phyloP scores from a whole-genome alignment of 2,329 filamentous ascomycete genomes.

The Niveomyces coronatus region DNA sequence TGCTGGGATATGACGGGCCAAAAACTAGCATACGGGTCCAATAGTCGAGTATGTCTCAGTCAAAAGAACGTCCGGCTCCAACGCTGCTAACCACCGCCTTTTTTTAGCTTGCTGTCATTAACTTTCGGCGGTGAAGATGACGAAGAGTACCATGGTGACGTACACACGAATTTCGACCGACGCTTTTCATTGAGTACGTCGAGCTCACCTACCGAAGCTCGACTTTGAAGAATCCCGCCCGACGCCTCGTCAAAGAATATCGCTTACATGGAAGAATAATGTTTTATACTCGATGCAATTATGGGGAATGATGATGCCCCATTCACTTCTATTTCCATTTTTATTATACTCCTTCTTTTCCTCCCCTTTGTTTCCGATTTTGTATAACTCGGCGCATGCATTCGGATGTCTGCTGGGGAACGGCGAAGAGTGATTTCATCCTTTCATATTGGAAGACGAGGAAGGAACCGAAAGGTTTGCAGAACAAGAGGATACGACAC shows the following conservation, averaged over 20 bases:
- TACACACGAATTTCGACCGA: background rate
- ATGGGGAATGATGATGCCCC: too few relatives aligned
- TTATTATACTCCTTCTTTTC: too few relatives aligned
- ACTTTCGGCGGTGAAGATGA: constrained; percentile 31
- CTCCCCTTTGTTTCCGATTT: too few relatives aligned
- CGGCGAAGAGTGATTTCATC: too few relatives aligned
- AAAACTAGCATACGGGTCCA: constrained; percentile 53
- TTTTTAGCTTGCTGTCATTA: constrained; percentile 39
- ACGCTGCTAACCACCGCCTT: background rate
- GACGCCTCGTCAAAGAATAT: constrained; percentile 2
- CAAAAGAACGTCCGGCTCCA: background rate
- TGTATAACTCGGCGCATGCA: too few relatives aligned
- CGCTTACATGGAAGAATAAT: background rate
- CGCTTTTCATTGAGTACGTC: background rate
- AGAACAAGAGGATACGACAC: too few relatives aligned
- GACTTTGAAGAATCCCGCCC: background rate
- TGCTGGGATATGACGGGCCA: constrained; percentile 53
- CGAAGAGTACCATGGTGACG: too few relatives aligned
- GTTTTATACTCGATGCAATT: constrained; percentile 2
- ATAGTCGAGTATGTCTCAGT: constrained; percentile 46
- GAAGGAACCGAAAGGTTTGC: too few relatives aligned
- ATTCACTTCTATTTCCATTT: too few relatives aligned
- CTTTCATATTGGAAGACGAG: too few relatives aligned
- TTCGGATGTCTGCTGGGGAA: too few relatives aligned
- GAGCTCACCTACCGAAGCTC: background rate